These are phyloP conservation scores for Lizanozyma gosingica DNA, from an alignment of 1,139 yeast genomes.

Conservation along the genomic window DNA sequence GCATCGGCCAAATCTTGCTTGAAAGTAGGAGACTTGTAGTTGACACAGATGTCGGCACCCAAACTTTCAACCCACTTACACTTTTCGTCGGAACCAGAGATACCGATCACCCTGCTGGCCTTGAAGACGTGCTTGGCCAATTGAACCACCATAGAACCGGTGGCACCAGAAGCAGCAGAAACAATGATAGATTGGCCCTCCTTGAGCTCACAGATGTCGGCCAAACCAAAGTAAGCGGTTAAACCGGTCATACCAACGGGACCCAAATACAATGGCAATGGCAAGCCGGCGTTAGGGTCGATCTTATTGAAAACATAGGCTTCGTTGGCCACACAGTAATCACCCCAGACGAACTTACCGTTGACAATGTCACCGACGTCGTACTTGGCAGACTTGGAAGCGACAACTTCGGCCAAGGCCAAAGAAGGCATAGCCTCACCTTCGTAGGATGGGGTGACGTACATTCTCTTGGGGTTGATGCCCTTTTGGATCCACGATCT, in stretches of 20 bases:
- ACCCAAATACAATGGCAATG: constrained; percentile 34
- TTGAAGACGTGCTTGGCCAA: constrained; percentile 46
- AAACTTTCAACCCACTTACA: constrained; percentile 44
- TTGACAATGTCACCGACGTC: constrained; percentile 35
- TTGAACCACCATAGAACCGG: constrained; percentile 56
- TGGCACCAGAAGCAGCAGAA: constrained; percentile 68
- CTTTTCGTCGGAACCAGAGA: constrained; percentile 56
- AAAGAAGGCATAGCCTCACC: constrained; percentile 43
- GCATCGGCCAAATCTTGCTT: constrained; percentile 33
- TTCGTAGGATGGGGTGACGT: constrained; percentile 36
- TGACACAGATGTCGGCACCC: constrained; percentile 47
- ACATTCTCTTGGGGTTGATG: constrained; percentile 31
- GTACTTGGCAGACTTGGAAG: constrained; percentile 30
- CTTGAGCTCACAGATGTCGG: constrained; percentile 32
- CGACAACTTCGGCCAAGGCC: constrained; percentile 42
- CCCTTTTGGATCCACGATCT: constrained; percentile 49
- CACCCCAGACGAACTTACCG: constrained; percentile 31
- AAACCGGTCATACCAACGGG: constrained; percentile 50
- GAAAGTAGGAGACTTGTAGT: constrained; percentile 43
- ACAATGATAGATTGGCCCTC: constrained; percentile 38
- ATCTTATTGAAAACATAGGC: constrained; percentile 9
- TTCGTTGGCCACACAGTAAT: constrained; percentile 22
- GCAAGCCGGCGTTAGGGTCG: constrained; percentile 14
- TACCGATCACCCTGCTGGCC: constrained; percentile 51
- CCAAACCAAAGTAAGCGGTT: constrained; percentile 55